phyloP scores from a whole-genome alignment of 257 asterid species.

The Eustoma russellianum region DNA sequence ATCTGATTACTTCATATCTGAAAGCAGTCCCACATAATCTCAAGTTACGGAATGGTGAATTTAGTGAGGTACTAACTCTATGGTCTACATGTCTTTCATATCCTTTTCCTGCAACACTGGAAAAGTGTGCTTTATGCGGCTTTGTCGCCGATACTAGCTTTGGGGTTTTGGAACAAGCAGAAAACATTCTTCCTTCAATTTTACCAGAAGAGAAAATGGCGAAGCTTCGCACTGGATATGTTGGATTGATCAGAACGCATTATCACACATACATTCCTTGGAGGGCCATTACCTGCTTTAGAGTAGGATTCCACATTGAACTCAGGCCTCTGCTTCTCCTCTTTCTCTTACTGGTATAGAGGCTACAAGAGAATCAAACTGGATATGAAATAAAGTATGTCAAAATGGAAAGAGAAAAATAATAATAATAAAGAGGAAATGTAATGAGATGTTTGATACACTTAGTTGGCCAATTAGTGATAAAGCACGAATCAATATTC shows the following conservation, averaged over 20 bases:
- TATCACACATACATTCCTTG: slow-evolving; percentile 63
- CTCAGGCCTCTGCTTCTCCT: slow-evolving; percentile 8
- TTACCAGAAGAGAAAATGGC: slow-evolving; percentile 41
- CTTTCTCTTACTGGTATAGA: no score
- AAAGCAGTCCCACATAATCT: no score
- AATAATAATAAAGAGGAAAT: not conserved
- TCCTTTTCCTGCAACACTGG: slow-evolving; percentile 11
- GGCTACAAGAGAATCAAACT: no score
- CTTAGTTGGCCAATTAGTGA: slow-evolving; percentile 11
- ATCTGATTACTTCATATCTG: no score
- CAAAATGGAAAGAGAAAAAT: not conserved
- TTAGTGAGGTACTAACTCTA: not conserved
- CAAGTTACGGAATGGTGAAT: no score
- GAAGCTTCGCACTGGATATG: slow-evolving; percentile 52
- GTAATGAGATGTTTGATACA: not conserved
- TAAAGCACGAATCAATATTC: not conserved
- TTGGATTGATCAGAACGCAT: slow-evolving; percentile 69
- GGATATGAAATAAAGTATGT: not conserved
- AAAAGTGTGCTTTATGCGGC: not conserved
- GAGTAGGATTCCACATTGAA: slow-evolving; percentile 79
- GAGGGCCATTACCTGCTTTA: slow-evolving; percentile 63
- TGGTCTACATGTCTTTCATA: slow-evolving; percentile 4
- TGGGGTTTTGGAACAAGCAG: not conserved
- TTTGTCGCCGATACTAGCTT: not conserved
- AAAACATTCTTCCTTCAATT: slow-evolving; percentile 35